Conservation (phyloP, 2,329 filamentous ascomycete genomes). For the Neofusicoccum umdonicola region DNA sequence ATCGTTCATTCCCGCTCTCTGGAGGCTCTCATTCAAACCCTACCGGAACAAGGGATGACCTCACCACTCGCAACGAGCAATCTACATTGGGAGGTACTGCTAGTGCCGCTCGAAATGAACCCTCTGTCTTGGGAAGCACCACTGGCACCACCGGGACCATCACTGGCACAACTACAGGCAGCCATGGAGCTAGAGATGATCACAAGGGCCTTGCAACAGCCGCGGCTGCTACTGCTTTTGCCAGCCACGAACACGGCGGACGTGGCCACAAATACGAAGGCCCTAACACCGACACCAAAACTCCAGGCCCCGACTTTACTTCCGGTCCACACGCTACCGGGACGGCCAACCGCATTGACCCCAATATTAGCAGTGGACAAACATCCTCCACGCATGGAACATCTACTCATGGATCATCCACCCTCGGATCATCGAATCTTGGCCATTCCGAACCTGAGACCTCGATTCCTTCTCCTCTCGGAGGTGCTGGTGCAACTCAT, state of each 20-base stretch:
- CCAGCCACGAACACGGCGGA: constrained; percentile 8
- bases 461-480: neutral
- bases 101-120: neutral
- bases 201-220: constrained; percentile 31
- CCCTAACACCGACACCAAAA: neutral
- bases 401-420: neutral
- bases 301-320: constrained; percentile 19
- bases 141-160: neutral
- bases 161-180: neutral
- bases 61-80: neutral
- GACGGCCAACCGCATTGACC: constrained; percentile 34
- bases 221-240: constrained; percentile 22
- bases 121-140: neutral
- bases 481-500: neutral
- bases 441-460: neutral
- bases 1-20: constrained; percentile 36
- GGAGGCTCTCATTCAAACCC: constrained; percentile 24
- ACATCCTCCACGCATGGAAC: neutral
- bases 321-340: constrained; percentile 31
- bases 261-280: constrained; percentile 22
- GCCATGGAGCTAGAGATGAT: constrained; percentile 19
- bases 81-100: neutral
- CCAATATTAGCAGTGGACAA: constrained; percentile 23
- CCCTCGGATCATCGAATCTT: too few species aligned
- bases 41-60: neutral